These are phyloP conservation scores for Marchantia polymorpha DNA, from an alignment of 225 moss, liverwort and hornwort species.

Conservation along the genomic window DNA sequence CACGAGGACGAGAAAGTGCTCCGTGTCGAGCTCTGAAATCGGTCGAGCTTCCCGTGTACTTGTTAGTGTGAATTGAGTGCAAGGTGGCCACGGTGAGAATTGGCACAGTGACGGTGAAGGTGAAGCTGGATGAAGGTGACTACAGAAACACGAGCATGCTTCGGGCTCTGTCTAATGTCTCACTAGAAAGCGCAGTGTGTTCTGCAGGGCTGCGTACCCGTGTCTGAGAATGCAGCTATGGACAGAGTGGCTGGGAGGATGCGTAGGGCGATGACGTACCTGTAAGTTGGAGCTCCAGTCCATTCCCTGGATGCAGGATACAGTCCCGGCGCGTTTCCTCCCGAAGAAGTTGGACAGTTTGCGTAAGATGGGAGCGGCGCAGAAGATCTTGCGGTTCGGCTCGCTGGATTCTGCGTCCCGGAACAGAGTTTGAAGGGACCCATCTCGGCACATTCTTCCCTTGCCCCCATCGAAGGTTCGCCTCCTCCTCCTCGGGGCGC, in stretches of 20 bases:
- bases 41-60: too few relatives aligned
- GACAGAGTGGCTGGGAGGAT: neutral
- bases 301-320: constrained; percentile 15
- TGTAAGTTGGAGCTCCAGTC: constrained; percentile 11
- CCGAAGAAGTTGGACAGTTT: constrained; percentile 13
- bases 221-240: neutral
- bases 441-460: constrained; percentile 8
- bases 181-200: neutral
- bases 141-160: neutral
- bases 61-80: too few relatives aligned
- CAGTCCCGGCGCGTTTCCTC: neutral
- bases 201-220: neutral
- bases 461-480: constrained; percentile 20
- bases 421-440: constrained; percentile 15
- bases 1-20: too few relatives aligned
- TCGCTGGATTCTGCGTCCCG: constrained; percentile 1
- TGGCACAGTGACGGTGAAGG: too few relatives aligned
- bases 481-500: constrained; percentile 10
- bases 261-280: neutral
- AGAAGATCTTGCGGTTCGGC: neutral
- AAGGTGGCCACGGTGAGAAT: too few relatives aligned
- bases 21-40: too few relatives aligned
- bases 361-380: constrained; percentile 9
- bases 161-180: neutral
- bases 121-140: neutral